These are phyloP conservation scores for Moesziomyces parantarcticus DNA, from an alignment of 1,284 basidiomycete genomes.

Conservation along the genomic window DNA sequence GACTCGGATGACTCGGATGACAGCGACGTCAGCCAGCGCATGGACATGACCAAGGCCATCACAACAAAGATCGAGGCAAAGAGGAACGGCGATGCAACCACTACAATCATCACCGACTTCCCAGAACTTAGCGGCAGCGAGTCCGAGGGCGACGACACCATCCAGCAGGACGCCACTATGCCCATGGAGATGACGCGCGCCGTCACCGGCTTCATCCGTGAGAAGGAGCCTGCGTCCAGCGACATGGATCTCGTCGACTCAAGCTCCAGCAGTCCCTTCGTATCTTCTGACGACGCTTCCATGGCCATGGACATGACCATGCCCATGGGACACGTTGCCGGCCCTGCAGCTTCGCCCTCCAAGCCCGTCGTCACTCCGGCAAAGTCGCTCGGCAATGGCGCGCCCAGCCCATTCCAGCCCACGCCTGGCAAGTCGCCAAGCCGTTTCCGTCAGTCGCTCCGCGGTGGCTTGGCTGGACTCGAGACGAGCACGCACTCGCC, in stretches of 20 bases:
- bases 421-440: conserved; percentile 40
- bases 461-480: conserved; percentile 43
- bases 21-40: conserved; percentile 30
- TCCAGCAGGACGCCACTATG: conserved; percentile 35
- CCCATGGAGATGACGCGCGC: conserved; percentile 50
- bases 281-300: conserved; percentile 31
- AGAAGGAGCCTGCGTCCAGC: conserved; percentile 42
- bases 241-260: conserved; percentile 46
- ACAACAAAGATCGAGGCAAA: conserved; percentile 48
- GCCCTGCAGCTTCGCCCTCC: conserved; percentile 22
- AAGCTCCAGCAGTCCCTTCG: conserved; percentile 20
- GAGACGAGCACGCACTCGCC: conserved; percentile 31
- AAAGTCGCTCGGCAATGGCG: conserved; percentile 23
- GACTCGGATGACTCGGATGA: conserved; percentile 25
- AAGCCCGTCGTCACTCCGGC: conserved; percentile 23
- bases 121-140: conserved; percentile 28
- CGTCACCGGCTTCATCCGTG: conserved; percentile 39
- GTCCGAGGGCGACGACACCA: conserved; percentile 37
- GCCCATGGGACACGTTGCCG: conserved; percentile 38
- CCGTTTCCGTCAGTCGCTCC: conserved; percentile 45
- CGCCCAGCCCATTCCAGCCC: conserved; percentile 39
- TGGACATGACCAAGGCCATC: conserved; percentile 51
- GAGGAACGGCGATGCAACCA: conserved; percentile 35
- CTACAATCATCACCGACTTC: conserved; percentile 38
- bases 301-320: conserved; percentile 57